Evolutionary conservation across 1,139 yeast species (phyloP).

Genomic region (Zygosaccharomyces sapae): DNA sequence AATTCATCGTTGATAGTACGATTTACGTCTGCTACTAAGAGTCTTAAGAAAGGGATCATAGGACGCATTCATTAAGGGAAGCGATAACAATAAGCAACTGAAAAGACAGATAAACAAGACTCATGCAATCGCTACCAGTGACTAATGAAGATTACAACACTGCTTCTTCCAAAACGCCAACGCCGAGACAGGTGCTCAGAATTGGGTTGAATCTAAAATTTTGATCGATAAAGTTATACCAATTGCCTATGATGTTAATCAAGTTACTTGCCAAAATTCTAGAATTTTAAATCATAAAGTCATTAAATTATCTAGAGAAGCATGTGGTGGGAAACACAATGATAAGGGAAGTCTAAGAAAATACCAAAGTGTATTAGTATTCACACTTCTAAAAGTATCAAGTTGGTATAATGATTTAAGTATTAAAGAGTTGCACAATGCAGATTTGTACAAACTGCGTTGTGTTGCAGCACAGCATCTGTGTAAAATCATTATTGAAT

Average conservation of each 20-base stretch:
- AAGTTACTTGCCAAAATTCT: slow-evolving; percentile 55
- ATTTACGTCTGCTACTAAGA: not conserved
- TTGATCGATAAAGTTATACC: slow-evolving; percentile 71
- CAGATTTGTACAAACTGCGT: slow-evolving; percentile 56
- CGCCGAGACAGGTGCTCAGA: slow-evolving; percentile 65
- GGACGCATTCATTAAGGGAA: not conserved
- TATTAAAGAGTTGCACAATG: slow-evolving; percentile 60
- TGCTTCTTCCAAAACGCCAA: slow-evolving; percentile 40
- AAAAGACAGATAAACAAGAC: too few relatives aligned
- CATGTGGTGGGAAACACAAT: slow-evolving; percentile 77
- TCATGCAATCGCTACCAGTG: slow-evolving; percentile 11
- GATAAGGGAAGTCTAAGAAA: slow-evolving; percentile 57
- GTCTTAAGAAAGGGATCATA: not conserved
- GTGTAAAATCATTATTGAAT: slow-evolving; percentile 66
- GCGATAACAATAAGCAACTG: not conserved
- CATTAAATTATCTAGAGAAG: slow-evolving; percentile 55
- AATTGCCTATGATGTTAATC: slow-evolving; percentile 49
- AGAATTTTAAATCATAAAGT: slow-evolving; percentile 59
- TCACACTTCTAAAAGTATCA: slow-evolving; percentile 68
- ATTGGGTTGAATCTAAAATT: slow-evolving; percentile 70
- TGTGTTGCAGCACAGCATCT: slow-evolving; percentile 67
- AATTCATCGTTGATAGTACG: not conserved
- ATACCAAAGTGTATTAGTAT: slow-evolving; percentile 64
- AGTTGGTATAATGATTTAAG: slow-evolving; percentile 71
- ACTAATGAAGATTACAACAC: slow-evolving; percentile 8